These are phyloP conservation scores for Talaromyces sp. DNA, from an alignment of 2,329 filamentous ascomycete species.

Conservation along the genomic window DNA sequence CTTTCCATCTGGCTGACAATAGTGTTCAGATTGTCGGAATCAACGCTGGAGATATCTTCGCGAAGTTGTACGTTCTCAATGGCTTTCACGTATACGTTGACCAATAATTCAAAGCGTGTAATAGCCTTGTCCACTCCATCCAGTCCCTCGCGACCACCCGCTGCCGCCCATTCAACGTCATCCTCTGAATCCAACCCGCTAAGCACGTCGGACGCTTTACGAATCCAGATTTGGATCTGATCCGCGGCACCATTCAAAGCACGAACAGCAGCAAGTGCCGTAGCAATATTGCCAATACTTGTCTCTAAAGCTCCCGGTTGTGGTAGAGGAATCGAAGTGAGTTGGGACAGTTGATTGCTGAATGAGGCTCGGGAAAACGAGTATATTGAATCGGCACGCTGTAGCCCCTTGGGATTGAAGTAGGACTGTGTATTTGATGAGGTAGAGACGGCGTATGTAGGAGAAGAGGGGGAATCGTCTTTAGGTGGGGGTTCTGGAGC, in stretches of 20 bases:
- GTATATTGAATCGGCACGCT: slow-evolving; percentile 83
- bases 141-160: slow-evolving; percentile 66
- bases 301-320: slow-evolving; percentile 81
- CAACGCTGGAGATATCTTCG: slow-evolving; percentile 71
- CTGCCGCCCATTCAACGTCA: slow-evolving; percentile 94
- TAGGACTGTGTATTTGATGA: slow-evolving; percentile 44
- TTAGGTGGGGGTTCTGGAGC: slow-evolving; percentile 37
- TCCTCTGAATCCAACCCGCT: slow-evolving; percentile 89
- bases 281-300: slow-evolving; percentile 81
- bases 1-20: slow-evolving; percentile 88
- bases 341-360: slow-evolving; percentile 85
- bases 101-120: slow-evolving; percentile 79
- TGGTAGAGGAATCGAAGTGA: slow-evolving; percentile 87
- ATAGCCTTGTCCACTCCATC: slow-evolving; percentile 70
- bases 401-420: slow-evolving; percentile 50
- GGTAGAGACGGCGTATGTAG: slow-evolving; percentile 28
- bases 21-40: slow-evolving; percentile 69
- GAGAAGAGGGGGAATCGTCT: slow-evolving; percentile 31
- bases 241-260: slow-evolving; percentile 85
- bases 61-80: slow-evolving; percentile 88
- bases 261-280: slow-evolving; percentile 78
- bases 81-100: slow-evolving; percentile 90
- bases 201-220: slow-evolving; percentile 87
- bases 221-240: slow-evolving; percentile 92
- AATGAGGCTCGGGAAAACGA: slow-evolving; percentile 91